A percentile compares a stretch with the other conserved stretches of the same genome.
phyloP scores from a whole-genome alignment of 2,329 filamentous ascomycete genomes.

The Microcyclosporella mali region DNA sequence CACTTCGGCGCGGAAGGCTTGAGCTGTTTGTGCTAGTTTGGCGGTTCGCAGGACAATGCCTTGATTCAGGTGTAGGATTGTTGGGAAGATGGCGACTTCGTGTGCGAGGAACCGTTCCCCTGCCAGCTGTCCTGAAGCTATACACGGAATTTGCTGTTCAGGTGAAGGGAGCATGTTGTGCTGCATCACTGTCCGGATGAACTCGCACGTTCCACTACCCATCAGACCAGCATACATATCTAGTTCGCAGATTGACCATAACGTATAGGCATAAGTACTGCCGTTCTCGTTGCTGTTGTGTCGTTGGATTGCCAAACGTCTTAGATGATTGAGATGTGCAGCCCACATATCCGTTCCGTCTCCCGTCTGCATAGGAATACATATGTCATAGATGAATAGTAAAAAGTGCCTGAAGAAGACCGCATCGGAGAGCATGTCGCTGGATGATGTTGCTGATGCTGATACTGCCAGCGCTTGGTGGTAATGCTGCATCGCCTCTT shows the following conservation, averaged over 20 bases:
- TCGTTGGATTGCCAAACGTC: slow-evolving; percentile 46
- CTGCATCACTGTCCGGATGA: slow-evolving; percentile 43
- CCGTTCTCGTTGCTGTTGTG: slow-evolving; percentile 35
- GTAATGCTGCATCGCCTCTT: slow-evolving; percentile 51
- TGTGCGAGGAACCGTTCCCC: slow-evolving; percentile 10
- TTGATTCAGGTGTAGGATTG: slow-evolving; percentile 41
- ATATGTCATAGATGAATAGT: slow-evolving; percentile 52
- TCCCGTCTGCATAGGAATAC: slow-evolving; percentile 25
- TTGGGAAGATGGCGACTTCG: slow-evolving; percentile 26
- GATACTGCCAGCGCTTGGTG: slow-evolving; percentile 42
- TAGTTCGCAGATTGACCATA: slow-evolving; percentile 51
- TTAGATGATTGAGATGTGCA: slow-evolving; percentile 48
- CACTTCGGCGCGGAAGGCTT: slow-evolving; percentile 31
- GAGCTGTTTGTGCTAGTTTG: slow-evolving; percentile 40
- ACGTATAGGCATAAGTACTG: slow-evolving; percentile 42
- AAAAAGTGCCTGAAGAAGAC: slow-evolving; percentile 53
- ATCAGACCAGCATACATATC: slow-evolving; percentile 52
- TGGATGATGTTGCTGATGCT: slow-evolving; percentile 42
- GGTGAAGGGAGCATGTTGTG: slow-evolving; percentile 43
- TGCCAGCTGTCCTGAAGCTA: slow-evolving; percentile 12
- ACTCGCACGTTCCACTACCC: slow-evolving; percentile 46
- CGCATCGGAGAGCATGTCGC: slow-evolving; percentile 52
- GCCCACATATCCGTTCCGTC: slow-evolving; percentile 47
- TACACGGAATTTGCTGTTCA: slow-evolving; percentile 21
- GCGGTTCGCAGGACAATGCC: slow-evolving; percentile 42